Percentiles rank a stretch among this genome's conserved stretches.
Conservation (phyloP, 768 basidiomycete species). For the Clitopilus hobsonii region DNA sequence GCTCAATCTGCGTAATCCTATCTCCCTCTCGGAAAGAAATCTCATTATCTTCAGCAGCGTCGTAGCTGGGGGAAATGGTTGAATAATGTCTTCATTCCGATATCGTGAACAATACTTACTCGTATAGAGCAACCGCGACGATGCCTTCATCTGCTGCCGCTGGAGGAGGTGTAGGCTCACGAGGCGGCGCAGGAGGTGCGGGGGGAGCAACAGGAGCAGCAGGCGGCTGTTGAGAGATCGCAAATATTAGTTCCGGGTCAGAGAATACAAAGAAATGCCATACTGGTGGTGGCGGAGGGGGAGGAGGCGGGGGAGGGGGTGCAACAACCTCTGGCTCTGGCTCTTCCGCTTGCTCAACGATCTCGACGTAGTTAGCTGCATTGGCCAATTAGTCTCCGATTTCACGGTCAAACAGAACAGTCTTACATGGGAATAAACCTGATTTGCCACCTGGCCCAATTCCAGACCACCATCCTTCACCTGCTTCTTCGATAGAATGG, state of each 20-base stretch:
- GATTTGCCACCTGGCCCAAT: slow-evolving; percentile 63
- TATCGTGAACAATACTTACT: slow-evolving; percentile 38
- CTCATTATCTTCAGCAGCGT: slow-evolving; percentile 90
- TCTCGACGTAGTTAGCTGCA: slow-evolving; percentile 82
- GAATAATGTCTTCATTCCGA: neutral
- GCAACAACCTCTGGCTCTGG: slow-evolving; percentile 38
- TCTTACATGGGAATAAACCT: slow-evolving; percentile 82
- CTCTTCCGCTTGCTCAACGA: slow-evolving; percentile 47
- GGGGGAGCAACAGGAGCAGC: slow-evolving; percentile 38
- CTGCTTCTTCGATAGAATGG: slow-evolving; percentile 77
- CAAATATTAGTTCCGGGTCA: neutral
- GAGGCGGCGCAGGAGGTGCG: slow-evolving; percentile 40
- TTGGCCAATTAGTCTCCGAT: neutral
- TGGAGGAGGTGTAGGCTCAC: slow-evolving; percentile 41
- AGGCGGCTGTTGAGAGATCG: slow-evolving; percentile 21
- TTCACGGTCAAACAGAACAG: neutral
- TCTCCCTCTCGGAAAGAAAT: slow-evolving; percentile 83
- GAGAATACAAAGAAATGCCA: slow-evolving; percentile 11
- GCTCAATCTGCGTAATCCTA: slow-evolving; percentile 71
- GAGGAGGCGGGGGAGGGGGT: slow-evolving; percentile 53
- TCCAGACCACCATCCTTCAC: slow-evolving; percentile 93
- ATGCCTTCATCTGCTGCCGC: slow-evolving; percentile 48
- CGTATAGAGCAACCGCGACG: slow-evolving; percentile 63
- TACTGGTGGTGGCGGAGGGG: slow-evolving; percentile 42
- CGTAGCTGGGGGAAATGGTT: slow-evolving; percentile 50